Percentiles rank a stretch among this genome's conserved stretches.
Conservation (phyloP, 176 grass and related monocot genomes). For the Leersia perrieri region DNA sequence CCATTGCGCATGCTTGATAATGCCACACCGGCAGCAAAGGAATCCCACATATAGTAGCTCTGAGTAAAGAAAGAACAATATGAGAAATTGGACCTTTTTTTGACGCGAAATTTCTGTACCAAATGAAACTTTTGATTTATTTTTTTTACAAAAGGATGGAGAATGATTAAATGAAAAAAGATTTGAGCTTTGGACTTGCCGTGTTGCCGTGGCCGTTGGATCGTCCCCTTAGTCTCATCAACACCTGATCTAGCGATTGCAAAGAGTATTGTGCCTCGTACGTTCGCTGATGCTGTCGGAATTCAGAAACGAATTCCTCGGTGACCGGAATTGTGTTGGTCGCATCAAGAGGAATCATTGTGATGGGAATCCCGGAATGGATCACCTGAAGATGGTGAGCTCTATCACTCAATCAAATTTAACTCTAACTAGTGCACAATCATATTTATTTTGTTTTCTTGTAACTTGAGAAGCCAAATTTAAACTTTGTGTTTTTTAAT, state of each 20-base stretch:
- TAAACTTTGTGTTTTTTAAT: no score
- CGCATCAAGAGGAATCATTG: conserved; percentile 77
- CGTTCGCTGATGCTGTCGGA: conserved; percentile 41
- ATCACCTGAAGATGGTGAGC: conserved; percentile 46
- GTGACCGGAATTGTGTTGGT: conserved; percentile 73
- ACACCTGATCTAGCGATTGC: conserved; percentile 45
- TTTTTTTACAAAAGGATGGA: neutral
- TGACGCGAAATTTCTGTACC: neutral
- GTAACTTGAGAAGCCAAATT: no score
- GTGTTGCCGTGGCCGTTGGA: conserved; percentile 46
- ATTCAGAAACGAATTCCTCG: conserved; percentile 47
- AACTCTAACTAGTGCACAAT: no score
- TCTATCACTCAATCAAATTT: neutral
- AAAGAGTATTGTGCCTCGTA: conserved; percentile 73
- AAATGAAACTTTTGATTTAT: neutral
- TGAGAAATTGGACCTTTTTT: neutral
- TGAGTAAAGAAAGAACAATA: conserved; percentile 4
- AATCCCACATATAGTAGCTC: conserved; percentile 82
- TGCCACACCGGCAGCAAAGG: conserved; percentile 54
- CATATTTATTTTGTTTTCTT: no score
- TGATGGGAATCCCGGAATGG: conserved; percentile 81
- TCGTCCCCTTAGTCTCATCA: conserved; percentile 25
- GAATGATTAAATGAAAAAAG: neutral
- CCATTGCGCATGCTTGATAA: conserved; percentile 59
- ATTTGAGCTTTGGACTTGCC: conserved; percentile 18